Conservation (phyloP, 2,329 filamentous ascomycete genomes). For the Sarocladium strictum region DNA sequence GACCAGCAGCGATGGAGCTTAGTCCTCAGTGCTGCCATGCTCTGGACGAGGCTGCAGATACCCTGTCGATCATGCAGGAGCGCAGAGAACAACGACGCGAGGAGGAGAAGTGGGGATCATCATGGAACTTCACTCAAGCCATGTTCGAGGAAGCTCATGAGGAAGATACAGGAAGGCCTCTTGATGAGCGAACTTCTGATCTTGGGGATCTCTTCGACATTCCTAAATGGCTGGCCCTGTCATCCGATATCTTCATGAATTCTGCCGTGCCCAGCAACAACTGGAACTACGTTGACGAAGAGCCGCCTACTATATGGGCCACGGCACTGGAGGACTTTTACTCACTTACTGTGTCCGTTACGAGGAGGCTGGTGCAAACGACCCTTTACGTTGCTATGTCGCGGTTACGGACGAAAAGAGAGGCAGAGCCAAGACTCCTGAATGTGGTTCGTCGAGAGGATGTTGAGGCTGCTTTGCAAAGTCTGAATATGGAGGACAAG, state of each 20-base stretch:
- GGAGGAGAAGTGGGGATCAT: slow-evolving; percentile 50
- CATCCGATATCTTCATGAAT: slow-evolving; percentile 72
- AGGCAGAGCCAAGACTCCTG: slow-evolving; percentile 21
- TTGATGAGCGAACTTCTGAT: slow-evolving; percentile 28
- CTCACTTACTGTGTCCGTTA: slow-evolving; percentile 60
- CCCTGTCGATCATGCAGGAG: slow-evolving; percentile 59
- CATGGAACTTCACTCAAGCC: slow-evolving; percentile 57
- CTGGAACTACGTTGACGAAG: slow-evolving; percentile 58
- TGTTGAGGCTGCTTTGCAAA: slow-evolving; percentile 42
- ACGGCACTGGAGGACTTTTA: slow-evolving; percentile 75
- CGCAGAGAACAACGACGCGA: slow-evolving; percentile 55
- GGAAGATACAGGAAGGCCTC: slow-evolving; percentile 23
- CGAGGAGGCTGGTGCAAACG: slow-evolving; percentile 63
- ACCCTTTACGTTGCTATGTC: slow-evolving; percentile 66
- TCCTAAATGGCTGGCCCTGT: slow-evolving; percentile 56
- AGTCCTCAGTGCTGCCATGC: slow-evolving; percentile 56
- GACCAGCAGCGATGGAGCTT: slow-evolving; percentile 70
- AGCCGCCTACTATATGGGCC: slow-evolving; percentile 63
- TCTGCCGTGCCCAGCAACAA: slow-evolving; percentile 53
- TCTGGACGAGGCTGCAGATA: slow-evolving; percentile 64
- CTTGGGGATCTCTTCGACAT: slow-evolving; percentile 47
- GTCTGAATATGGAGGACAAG: slow-evolving; percentile 36
- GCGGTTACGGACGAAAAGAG: slow-evolving; percentile 50
- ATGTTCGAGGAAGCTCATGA: slow-evolving; percentile 23
- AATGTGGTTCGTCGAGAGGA: slow-evolving; percentile 36